Percentiles rank a stretch among this genome's conserved stretches.
Evolutionary conservation across 495 filamentous ascomycete genomes (phyloP).

Genomic region (Thozetella sp.): DNA sequence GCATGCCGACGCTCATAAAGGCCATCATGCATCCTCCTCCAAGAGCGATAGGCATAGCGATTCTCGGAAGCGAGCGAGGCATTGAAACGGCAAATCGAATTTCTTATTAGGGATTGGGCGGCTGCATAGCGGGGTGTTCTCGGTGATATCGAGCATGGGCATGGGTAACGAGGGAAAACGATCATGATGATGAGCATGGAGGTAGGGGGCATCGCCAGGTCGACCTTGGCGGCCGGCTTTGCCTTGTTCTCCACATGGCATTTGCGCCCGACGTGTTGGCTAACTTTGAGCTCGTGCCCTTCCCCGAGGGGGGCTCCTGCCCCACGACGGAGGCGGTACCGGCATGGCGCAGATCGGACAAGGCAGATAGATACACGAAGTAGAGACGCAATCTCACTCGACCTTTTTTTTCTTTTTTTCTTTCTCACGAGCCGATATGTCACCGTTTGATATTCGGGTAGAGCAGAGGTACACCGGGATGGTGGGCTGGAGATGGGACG

Average conservation of each 20-base stretch:
- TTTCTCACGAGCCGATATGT: too few species aligned
- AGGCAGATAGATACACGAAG: neutral
- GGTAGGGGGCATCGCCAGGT: neutral
- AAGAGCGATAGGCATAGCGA: slow-evolving; percentile 24
- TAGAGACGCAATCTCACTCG: too few species aligned
- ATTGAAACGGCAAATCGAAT: slow-evolving; percentile 3
- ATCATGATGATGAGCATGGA: neutral
- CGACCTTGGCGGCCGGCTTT: neutral
- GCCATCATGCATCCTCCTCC: slow-evolving; percentile 13
- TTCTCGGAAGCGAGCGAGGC: slow-evolving; percentile 23
- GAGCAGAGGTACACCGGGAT: too few species aligned
- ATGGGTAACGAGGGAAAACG: neutral
- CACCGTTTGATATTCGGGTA: too few species aligned
- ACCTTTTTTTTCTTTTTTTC: too few species aligned
- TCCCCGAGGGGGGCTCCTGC: neutral
- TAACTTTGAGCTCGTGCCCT: neutral
- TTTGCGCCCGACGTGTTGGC: neutral
- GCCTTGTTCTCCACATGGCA: neutral
- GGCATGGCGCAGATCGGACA: neutral
- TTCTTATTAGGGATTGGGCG: neutral
- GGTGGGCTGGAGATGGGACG: neutral
- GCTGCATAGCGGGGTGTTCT: neutral
- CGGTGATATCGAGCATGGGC: neutral
- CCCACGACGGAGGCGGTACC: neutral
- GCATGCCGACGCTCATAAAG: slow-evolving; percentile 14